Base-by-base conservation (phyloP, 768 basidiomycete species). In the Xerocomus spinulosus region DNA sequence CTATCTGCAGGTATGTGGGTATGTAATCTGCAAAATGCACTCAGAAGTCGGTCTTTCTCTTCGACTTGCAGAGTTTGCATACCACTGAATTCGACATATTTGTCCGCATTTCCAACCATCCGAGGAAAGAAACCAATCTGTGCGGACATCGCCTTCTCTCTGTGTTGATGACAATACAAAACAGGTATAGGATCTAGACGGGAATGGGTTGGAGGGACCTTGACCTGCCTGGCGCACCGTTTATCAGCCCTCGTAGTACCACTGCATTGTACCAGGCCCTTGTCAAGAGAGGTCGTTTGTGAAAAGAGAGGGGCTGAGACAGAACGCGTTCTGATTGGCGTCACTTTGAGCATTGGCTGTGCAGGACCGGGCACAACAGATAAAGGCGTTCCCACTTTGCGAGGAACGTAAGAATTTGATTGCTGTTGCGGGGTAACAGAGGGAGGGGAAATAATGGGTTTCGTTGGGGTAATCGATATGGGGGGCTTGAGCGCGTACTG, bases 101-200 rank as follows among this genome's bases (percentile, higher is more conserved):
- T 70, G 38, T 55, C 67, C 13, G 37, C 33, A 50, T 18, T 50
- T 13, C 70, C 72, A 24, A 64, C 70, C 45, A 72, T 76, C 38
- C 70, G 68, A n/a, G 76, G 68, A 57, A 81, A 82, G 54, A 80
- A 85, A 12, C 85, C 83, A 7, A 68, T 70, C 9, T 76, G 76
- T 1, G 58, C 59, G 29, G 36, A 36, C 30, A 83, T 58, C 39
- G 74, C 76, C 50, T 80, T 78, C 18, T 67, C n/a, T n/a, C n/a
- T 67, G 55, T 91, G 89, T 58, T 86, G 81, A 61, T 72, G 71
- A 54, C 86, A 89, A 62, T 81, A 88, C 15, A 74, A 55, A 17
- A 46, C 64, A 9, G 64, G 65, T 4, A 35, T 56, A 3, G 65
- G 67, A 20, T 67, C 58, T 20, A 67, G 40, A 49, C 20, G 35